Conservation (phyloP, 2,329 filamentous ascomycete species). For the Hymenoscyphus albidus region DNA sequence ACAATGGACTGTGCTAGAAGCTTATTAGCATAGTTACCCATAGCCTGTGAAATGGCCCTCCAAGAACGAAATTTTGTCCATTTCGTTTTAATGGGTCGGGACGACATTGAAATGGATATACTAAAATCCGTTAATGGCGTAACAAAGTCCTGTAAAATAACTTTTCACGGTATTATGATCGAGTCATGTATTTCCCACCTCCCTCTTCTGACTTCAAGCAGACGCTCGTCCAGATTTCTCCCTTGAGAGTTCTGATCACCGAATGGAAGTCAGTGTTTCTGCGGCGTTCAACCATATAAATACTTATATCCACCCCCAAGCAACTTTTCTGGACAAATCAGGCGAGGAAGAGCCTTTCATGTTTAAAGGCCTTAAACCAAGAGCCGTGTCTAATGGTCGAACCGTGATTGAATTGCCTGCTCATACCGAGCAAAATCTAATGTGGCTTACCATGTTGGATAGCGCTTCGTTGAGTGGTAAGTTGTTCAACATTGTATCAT, state of each 20-base stretch:
- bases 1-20: no score
- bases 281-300: conserved; percentile 71
- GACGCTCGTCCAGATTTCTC: conserved; percentile 75
- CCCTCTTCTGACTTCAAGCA: conserved; percentile 32
- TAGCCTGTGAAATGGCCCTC: conserved; percentile 81
- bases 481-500: conserved; percentile 15
- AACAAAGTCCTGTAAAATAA: conserved; percentile 63
- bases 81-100: conserved; percentile 72
- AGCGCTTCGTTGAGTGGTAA: conserved; percentile 63
- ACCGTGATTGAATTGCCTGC: conserved; percentile 72
- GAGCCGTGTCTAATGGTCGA: conserved; percentile 48
- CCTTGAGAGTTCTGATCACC: conserved; percentile 63
- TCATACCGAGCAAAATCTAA: conserved; percentile 56
- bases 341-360: conserved; percentile 67
- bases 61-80: conserved; percentile 72
- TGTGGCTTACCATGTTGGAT: conserved; percentile 78
- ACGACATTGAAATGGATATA: conserved; percentile 63
- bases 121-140: conserved; percentile 77
- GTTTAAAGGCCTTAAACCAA: conserved; percentile 53
- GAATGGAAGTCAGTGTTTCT: conserved; percentile 61
- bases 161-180: conserved; percentile 46
- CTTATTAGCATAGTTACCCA: conserved; percentile 48
- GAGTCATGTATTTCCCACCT: conserved; percentile 5
- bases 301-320: conserved; percentile 72
- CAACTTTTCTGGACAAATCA: conserved; percentile 59